A percentile compares a stretch with the other conserved stretches of the same genome.
These are phyloP conservation scores for Xylaria telfairii DNA, from an alignment of 495 filamentous ascomycete species.

Conservation along the genomic window DNA sequence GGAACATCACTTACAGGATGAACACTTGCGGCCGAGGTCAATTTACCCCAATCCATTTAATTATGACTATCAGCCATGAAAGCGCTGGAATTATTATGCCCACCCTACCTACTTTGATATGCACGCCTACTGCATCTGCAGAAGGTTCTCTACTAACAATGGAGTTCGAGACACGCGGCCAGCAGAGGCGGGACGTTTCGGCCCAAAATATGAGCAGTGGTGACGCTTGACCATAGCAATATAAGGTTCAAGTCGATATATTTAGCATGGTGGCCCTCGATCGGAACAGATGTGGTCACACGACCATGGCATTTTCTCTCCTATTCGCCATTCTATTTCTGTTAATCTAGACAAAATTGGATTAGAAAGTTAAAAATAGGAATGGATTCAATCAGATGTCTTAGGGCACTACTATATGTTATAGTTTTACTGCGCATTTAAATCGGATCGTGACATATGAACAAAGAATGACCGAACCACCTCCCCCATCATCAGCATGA, in stretches of 20 bases:
- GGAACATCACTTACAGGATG: neutral
- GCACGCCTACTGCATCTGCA: neutral
- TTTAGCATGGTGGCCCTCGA: neutral
- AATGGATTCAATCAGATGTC: neutral
- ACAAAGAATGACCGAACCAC: neutral
- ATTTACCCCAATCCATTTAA: neutral
- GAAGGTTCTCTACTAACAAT: neutral
- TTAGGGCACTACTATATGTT: neutral
- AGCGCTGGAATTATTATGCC: neutral
- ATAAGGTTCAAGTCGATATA: neutral
- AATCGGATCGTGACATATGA: no score
- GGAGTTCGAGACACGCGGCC: neutral
- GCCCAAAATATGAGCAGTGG: neutral
- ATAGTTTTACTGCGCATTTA: neutral
- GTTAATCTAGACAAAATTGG: neutral
- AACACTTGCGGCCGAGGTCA: neutral
- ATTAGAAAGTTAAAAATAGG: neutral
- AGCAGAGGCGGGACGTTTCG: neutral
- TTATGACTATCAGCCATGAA: neutral
- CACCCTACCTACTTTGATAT: neutral
- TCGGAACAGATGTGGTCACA: neutral
- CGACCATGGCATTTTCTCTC: neutral
- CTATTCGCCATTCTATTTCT: no score
- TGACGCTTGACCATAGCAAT: neutral
- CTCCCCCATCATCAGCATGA: neutral